These are phyloP conservation scores for Pholiota conissans DNA, from an alignment of 768 basidiomycete species.

Conservation along the genomic window DNA sequence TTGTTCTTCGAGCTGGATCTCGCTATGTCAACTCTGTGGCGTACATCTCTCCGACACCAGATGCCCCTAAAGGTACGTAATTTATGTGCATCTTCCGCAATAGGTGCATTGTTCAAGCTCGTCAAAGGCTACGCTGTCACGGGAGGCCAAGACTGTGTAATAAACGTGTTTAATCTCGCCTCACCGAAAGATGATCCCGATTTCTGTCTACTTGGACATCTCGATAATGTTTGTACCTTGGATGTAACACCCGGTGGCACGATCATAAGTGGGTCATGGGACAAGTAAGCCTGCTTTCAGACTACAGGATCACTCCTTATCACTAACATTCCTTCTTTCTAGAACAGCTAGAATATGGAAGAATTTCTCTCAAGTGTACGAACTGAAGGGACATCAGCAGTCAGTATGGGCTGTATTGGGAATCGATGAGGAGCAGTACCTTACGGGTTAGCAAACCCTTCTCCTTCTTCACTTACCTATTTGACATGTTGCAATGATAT, in stretches of 20 bases:
- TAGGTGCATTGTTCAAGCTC: conserved; percentile 20
- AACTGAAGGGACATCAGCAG: conserved; percentile 83
- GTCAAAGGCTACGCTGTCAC: conserved; percentile 77
- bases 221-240: conserved; percentile 87
- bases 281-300: conserved; percentile 59
- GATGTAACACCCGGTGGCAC: conserved; percentile 67
- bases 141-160: conserved; percentile 86
- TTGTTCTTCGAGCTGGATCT: conserved; percentile 62
- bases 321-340: background rate
- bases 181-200: conserved; percentile 67
- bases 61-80: conserved; percentile 65
- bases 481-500: conserved; percentile 2
- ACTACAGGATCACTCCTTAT: background rate
- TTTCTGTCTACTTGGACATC: conserved; percentile 85
- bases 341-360: conserved; percentile 97
- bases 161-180: conserved; percentile 77
- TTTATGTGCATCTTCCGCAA: conserved; percentile 11
- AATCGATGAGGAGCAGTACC: conserved; percentile 69
- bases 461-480: background rate
- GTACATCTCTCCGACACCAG: conserved; percentile 67
- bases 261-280: conserved; percentile 96
- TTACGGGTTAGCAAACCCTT: conserved; percentile 64
- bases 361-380: conserved; percentile 67
- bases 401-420: conserved; percentile 93
- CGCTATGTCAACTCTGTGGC: conserved; percentile 82